Evolutionary conservation across 345 rosid genomes (phyloP), one percentile per base, ranked within the genome.

Genomic region (Trapa incisa): DNA sequence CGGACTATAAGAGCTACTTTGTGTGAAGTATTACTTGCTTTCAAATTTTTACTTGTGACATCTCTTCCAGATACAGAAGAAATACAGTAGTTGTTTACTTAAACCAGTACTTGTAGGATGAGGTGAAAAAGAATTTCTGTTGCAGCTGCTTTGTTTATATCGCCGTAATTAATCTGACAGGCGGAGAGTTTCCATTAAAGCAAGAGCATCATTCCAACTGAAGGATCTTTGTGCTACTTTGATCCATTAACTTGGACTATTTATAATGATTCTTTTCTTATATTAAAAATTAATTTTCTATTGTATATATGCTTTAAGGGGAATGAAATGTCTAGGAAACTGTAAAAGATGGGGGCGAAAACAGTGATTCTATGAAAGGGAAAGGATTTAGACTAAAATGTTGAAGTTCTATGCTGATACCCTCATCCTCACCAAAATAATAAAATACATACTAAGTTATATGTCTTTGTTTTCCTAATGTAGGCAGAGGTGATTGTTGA

Each of bases 401-500:
- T 22, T 22, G 29, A 22, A 22, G 29, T 22, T 22, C 29, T 22
- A 54, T 22, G 33, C 35, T 54, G 60, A 54, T 54, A 1, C 33
- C 33, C 56, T 5, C 48, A 41, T 13, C 48, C 48, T 7, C 48
- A 45, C 48, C 8, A 11, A 11, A 45, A 45, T 3, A 48, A 47
- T 3, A 50, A 15, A 16, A 15, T 2, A 6, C 22, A 16, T 15
- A 0, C 16, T 2, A 16, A 9, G 1, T 22, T 54, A n/a, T 54
- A n/a, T 13, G 1, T 47, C 50, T 37, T 3, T 37, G 38, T 47
- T 74, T 56, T 64, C 17, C 35, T 48, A 47, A 14, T 43, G 64
- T 81, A 87, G 96, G 73, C 68, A 45, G 84, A 78, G 77, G 17
- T 87, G 81, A 58, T 79, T 35, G 80, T 86, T 29, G 87, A 92